Base-by-base conservation (phyloP, 257 asterid genomes). In the Salvia splendens region DNA sequence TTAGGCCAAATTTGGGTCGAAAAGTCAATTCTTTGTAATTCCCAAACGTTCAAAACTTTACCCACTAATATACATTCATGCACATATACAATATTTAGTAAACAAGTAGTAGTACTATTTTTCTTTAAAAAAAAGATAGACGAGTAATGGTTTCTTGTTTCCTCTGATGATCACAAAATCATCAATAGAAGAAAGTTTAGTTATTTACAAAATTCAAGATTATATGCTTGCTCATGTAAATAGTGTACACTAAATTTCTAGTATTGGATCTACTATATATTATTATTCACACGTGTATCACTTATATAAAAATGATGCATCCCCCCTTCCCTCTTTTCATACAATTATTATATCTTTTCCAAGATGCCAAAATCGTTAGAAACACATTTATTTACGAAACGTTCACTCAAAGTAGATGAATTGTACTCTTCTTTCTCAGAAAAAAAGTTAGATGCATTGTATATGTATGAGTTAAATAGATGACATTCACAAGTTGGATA, bases 61-160 rank as follows among this genome's bases (percentile, higher is more conserved):
- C 71, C 79, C 71, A 14, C 30, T 49, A 30, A 5, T 49, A 8
- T 46, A 56, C 69, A 69, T 75, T 59, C 73, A 70, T 70, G 76
- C 74, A 75, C 58, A n/a, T n/a, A n/a, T n/a, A n/a, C n/a, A n/a
- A n/a, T n/a, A n/a, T n/a, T n/a, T n/a, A n/a, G n/a, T n/a, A n/a
- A n/a, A n/a, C 50, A 15, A 17, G 20, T 17, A 17, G 20, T 1
- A 17, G 20, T 17, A 17, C 20, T 17, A 17, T 17, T 17, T 17
- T 17, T 17, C 20, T 17, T 17, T n/a, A n/a, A n/a, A 17, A 1
- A 17, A 17, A 17, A 17, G 20, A 1, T 17, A 17, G n/a, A 17
- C 1, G 20, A 17, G 1, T 17, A 17, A 17, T 17, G 20, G 20
- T 17, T 17, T 17, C 20, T 17, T 17, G 20, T 17, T 17, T 17